These are phyloP conservation scores for Plantago rigida DNA, from an alignment of 305 asterid genomes.

Conservation along the genomic window DNA sequence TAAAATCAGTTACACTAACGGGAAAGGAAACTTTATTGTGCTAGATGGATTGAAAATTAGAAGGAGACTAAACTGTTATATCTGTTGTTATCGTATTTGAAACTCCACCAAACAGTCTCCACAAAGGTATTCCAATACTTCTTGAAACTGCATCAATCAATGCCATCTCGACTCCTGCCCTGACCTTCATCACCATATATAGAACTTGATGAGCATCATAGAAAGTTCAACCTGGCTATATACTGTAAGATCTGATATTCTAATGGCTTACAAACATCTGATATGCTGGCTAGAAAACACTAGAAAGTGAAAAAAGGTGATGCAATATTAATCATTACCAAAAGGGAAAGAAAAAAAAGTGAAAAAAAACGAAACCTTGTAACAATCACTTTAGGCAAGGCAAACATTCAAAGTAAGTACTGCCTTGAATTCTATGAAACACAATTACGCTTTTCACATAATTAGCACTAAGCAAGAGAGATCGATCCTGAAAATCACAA, in stretches of 20 bases:
- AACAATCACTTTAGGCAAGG: no score
- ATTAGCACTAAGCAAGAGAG: not conserved
- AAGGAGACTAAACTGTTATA: constrained; percentile 53
- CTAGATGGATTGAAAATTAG: constrained; percentile 18
- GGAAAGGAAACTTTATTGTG: not conserved
- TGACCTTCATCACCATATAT: constrained; percentile 51
- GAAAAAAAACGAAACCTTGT: no score
- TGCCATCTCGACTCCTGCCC: constrained; percentile 96
- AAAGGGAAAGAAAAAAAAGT: no score
- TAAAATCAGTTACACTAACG: constrained; percentile 15
- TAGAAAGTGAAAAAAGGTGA: no score
- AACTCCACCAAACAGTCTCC: constrained; percentile 86
- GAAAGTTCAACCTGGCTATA: no score
- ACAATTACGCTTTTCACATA: not conserved
- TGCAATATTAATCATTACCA: no score
- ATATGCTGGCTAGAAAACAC: no score
- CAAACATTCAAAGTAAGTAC: no score
- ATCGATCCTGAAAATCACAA: not conserved
- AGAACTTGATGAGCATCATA: constrained; percentile 27
- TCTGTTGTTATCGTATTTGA: constrained; percentile 65
- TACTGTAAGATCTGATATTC: no score
- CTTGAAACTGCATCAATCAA: constrained; percentile 79
- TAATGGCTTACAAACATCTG: no score
- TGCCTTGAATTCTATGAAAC: not conserved
- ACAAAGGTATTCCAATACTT: constrained; percentile 68